A percentile compares a stretch with the other conserved stretches of the same genome.
These are phyloP conservation scores for Saccharomyces hybrid DNA, from an alignment of 1,139 yeast genomes.

Conservation along the genomic window DNA sequence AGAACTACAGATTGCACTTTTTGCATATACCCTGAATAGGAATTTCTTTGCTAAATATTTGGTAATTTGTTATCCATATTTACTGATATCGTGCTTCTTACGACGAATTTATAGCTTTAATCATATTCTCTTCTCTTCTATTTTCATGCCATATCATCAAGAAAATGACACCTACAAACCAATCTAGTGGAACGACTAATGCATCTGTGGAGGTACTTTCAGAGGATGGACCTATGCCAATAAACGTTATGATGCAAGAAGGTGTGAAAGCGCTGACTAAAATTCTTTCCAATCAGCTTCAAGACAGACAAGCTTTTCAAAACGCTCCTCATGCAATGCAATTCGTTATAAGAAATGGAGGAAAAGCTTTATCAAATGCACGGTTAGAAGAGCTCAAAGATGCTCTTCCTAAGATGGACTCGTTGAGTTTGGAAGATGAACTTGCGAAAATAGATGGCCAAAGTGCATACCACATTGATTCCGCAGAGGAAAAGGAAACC, in stretches of 20 bases:
- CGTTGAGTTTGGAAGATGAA: constrained; percentile 7
- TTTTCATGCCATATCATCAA: neutral
- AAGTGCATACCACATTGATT: constrained; percentile 9
- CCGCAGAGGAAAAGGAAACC: neutral
- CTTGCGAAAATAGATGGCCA: constrained; percentile 11
- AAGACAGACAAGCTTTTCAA: constrained; percentile 21
- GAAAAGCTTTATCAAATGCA: neutral
- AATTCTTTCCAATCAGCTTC: constrained; percentile 24
- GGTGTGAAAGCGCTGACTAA: constrained; percentile 30
- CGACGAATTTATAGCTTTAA: neutral
- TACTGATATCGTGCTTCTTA: neutral
- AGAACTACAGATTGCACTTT: neutral
- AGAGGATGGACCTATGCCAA: constrained; percentile 27
- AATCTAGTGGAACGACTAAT: constrained; percentile 6
- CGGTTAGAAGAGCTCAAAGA: neutral
- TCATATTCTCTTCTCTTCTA: neutral
- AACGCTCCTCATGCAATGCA: constrained; percentile 22
- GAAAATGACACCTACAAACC: constrained; percentile 5
- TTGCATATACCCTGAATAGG: neutral
- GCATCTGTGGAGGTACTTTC: constrained; percentile 26
- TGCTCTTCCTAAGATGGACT: neutral
- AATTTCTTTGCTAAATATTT: neutral
- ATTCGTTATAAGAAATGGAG: constrained; percentile 19
- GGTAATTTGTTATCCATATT: neutral
- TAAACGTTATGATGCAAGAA: constrained; percentile 31